Base-by-base conservation (phyloP, 1,139 yeast species). In the Pichia sp. region DNA sequence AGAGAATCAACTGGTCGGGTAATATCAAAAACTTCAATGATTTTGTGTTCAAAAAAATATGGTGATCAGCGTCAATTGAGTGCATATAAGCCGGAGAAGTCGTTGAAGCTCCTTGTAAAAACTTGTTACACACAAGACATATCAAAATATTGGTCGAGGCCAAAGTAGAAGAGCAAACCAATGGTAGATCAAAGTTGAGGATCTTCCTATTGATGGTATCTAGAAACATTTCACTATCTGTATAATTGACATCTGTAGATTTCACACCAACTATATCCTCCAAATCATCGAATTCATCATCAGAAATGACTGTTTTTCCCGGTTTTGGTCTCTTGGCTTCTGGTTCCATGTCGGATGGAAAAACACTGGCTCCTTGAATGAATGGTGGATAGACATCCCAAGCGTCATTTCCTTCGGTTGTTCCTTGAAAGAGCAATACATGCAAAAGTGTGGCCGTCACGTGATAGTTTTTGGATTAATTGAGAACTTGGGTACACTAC, bases 121-220 rank as follows among this genome's bases (percentile, higher is more conserved):
- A 85, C 55, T 75, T 79, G 37, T 94, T 94, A 23, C 95, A 85
- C 0, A 72, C 73, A 34, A 85, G 63, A 56, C 95, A 85, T 37
- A 86, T 79, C 57, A 84, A 82, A 1, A 85, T 74, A 54, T 83
- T 81, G 33, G 72, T 64, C 38, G 71, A 72, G 0, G 85, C 69
- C 23, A 85, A 64, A 0, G 87, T 73, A 0, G 81, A 75, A 46
- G 77, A 71, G 60, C 95, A 85, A 2, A 77, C 61, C 55, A 77
- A 78, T 39, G 81, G 87, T 45, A 74, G 72, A 59, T 85, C 95
- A 59, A 85, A 85, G 57, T 85, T 87, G 7, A 85, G 65, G 6
- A 66, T 61, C 31, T 66, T 64, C 33, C 81, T 62, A 51, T 81
- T 71, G 40, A 82, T 66, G 2, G 82, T 76, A 38, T 77, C 81